These are phyloP conservation scores for Mentha longifolia DNA, from an alignment of 257 asterid species.

Conservation along the genomic window DNA sequence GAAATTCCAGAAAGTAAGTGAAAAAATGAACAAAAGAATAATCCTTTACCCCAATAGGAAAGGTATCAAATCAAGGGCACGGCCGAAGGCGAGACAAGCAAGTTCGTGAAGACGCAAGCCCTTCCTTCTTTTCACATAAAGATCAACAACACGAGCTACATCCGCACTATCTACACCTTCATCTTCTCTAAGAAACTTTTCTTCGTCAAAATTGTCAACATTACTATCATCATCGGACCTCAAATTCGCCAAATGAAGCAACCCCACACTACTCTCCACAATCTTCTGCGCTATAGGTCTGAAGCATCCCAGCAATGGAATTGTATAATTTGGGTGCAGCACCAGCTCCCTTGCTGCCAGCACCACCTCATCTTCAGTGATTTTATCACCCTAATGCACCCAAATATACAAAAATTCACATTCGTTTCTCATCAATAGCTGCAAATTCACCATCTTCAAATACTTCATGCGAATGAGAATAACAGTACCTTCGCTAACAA, in stretches of 20 bases:
- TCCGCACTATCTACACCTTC: conserved; percentile 46
- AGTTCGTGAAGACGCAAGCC: conserved; percentile 83
- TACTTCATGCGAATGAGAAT: not conserved
- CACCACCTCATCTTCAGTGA: conserved; percentile 77
- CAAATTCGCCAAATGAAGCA: conserved; percentile 66
- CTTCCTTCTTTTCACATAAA: conserved; percentile 59
- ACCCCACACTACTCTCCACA: conserved; percentile 53
- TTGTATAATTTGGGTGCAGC: conserved; percentile 82
- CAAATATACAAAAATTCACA: not conserved
- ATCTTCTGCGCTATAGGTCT: conserved; percentile 70
- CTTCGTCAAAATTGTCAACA: conserved; percentile 54
- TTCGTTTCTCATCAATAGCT: conserved; percentile 13
- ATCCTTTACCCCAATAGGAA: conserved; percentile 57
- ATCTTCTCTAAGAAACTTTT: conserved; percentile 51
- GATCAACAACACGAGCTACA: conserved; percentile 47
- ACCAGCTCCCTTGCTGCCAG: conserved; percentile 64
- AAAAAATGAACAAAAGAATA: not conserved
- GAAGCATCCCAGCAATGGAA: conserved; percentile 84
- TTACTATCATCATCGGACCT: conserved; percentile 47
- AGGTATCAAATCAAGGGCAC: conserved; percentile 81
- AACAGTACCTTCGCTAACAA: conserved; percentile 63
- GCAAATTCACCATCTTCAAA: not conserved
- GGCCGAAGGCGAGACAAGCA: conserved; percentile 79
- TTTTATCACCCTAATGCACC: conserved; percentile 57
- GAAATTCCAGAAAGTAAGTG: conserved; percentile 5